Base-by-base conservation (phyloP, 345 rosid species). In the Melastoma malabathricum region DNA sequence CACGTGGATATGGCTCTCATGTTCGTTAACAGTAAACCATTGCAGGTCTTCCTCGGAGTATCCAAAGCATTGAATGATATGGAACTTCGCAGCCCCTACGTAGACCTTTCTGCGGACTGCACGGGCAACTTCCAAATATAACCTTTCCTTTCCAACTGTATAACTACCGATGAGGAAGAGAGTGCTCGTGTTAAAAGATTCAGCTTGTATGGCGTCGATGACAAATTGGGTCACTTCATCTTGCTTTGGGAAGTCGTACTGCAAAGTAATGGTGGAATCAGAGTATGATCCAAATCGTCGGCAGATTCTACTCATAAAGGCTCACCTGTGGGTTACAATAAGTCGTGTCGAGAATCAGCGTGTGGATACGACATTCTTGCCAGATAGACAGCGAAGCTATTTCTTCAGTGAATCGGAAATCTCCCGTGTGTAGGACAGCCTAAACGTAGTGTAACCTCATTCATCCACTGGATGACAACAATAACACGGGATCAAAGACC, bases 161-260 rank as follows among this genome's bases (percentile, higher is more conserved):
- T 90, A 90, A 64, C 95, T 87, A 57, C 98, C 96, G 15, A 87
- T 84, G 43, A 87, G 76, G 65, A 92, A 92, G 50, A 92, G 92
- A 6, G 93, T 87, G 61, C 73, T 75, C 18, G 93, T 85, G 73
- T 92, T 84, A 63, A 87, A 92, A 34, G 94, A 60, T 72, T 90
- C 96, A 23, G 95, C 98, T 80, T 92, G 96, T 64, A 87, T 92
- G 59, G 93, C 79, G 72, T 92, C 98, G 46, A 87, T 62, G 55
- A 90, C 98, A 58, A 90, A 90, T 62, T 90, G 96, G 68, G 84
- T 76, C 13, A 86, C 95, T 18, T 82, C 82, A 57, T 87, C 98
- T 64, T 90, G 94, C 73, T 80, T 84, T 39, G 98, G 98, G 64
- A 90, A 87, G 76, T 90, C 98, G 59, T 90, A 79, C 96, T 89